phyloP scores from a whole-genome alignment of 345 rosid genomes.

The Eucalyptus globulus region DNA sequence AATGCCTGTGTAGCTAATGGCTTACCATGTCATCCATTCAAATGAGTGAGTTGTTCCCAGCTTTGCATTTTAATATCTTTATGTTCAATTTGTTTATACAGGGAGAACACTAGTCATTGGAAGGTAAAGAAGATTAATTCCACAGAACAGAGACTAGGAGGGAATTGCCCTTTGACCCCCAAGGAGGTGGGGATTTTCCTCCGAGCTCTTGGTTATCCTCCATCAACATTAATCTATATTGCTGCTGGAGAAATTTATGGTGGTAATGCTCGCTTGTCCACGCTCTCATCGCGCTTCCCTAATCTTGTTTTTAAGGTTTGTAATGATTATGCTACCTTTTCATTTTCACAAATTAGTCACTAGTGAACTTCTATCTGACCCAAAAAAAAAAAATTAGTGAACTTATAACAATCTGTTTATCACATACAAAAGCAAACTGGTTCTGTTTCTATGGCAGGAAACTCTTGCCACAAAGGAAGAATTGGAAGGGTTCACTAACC shows the following conservation, averaged over 20 bases:
- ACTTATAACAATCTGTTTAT: not conserved
- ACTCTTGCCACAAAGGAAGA: conserved; percentile 48
- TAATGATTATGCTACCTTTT: not conserved
- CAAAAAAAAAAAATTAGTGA: not conserved
- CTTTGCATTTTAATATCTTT: not conserved
- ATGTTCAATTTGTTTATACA: conserved; percentile 1
- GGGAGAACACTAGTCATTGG: conserved; percentile 90
- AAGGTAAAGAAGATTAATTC: conserved; percentile 84
- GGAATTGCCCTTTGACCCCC: conserved; percentile 89
- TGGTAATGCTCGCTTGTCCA: conserved; percentile 56
- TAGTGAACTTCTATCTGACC: not conserved
- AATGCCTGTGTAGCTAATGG: not conserved
- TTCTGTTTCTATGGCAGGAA: conserved; percentile 32
- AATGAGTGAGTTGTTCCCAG: not conserved
- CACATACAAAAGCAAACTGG: not conserved
- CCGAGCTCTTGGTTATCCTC: conserved; percentile 73
- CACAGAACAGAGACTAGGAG: conserved; percentile 73
- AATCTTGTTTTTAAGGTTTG: conserved; percentile 76
- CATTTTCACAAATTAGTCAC: not conserved
- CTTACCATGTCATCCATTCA: not conserved
- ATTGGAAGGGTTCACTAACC: conserved; percentile 44
- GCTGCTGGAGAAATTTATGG: conserved; percentile 95
- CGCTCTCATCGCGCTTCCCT: conserved; percentile 58
- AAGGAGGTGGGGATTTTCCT: conserved; percentile 85
- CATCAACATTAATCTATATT: conserved; percentile 59